Conservation (phyloP, 805 yeast genomes). For the Candida krabiensis region DNA sequence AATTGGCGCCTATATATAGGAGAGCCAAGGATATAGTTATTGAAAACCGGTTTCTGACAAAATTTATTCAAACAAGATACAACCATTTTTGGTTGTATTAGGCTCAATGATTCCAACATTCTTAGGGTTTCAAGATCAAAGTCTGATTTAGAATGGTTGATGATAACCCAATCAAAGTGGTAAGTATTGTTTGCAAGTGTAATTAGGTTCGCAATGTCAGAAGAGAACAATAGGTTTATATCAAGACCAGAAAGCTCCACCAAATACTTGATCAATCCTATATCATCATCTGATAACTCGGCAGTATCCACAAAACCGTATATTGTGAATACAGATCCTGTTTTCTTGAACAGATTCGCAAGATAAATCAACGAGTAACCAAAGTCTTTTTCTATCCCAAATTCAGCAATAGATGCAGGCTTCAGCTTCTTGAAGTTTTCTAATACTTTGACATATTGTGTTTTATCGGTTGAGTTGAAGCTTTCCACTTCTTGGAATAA, state of each 20-base stretch:
- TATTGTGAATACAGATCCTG: constrained; percentile 11
- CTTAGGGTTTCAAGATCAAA: constrained; percentile 17
- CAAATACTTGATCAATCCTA: constrained; percentile 14
- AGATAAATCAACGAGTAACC: constrained; percentile 24
- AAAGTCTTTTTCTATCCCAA: constrained; percentile 22
- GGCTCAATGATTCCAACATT: constrained; percentile 21
- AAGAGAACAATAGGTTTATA: constrained; percentile 9
- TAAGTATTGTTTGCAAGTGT: constrained; percentile 1
- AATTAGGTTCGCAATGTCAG: constrained; percentile 3
- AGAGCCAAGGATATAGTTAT: constrained; percentile 19
- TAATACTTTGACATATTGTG: constrained; percentile 6
- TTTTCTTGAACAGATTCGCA: constrained; percentile 16
- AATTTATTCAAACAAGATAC: constrained; percentile 16
- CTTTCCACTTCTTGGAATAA: constrained; percentile 12
- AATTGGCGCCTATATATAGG: constrained; percentile 19
- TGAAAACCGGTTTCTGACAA: constrained; percentile 5
- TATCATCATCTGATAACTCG: constrained; percentile 7
- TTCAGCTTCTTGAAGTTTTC: not conserved
- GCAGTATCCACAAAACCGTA: constrained; percentile 15
- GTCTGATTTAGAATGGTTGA: constrained; percentile 15
- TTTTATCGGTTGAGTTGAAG: not conserved
- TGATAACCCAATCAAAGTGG: constrained; percentile 18
- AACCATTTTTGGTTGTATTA: constrained; percentile 21
- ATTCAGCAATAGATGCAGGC: constrained; percentile 16
- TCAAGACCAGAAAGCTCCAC: constrained; percentile 22